phyloP scores from a whole-genome alignment of 805 yeast genomes.

The Sporopachydermia lactativora region DNA sequence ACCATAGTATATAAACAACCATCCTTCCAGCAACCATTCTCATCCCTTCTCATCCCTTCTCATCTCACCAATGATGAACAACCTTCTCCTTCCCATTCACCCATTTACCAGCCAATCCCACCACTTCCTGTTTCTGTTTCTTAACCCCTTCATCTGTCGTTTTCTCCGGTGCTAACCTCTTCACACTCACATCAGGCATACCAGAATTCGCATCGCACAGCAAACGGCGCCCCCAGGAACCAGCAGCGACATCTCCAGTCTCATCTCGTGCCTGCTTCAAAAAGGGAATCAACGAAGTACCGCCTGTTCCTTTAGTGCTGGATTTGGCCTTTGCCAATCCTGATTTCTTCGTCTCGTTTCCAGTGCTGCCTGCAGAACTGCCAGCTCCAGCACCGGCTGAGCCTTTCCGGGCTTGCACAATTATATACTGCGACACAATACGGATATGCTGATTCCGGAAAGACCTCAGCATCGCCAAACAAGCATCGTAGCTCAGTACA shows the following conservation, averaged over 20 bases:
- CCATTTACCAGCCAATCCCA: conserved; percentile 9
- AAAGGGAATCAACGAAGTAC: conserved; percentile 83
- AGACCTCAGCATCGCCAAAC: conserved; percentile 74
- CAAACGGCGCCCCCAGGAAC: conserved; percentile 72
- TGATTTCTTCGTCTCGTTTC: conserved; percentile 20
- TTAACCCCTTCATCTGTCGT: neutral
- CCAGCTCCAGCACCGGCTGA: conserved; percentile 31
- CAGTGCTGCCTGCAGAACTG: conserved; percentile 32
- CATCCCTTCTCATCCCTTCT: no score
- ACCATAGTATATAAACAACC: no score
- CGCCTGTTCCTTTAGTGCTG: conserved; percentile 80
- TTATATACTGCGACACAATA: conserved; percentile 76
- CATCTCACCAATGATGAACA: conserved; percentile 2
- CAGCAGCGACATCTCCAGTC: conserved; percentile 88
- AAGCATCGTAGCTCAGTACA: conserved; percentile 68
- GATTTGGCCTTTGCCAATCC: conserved; percentile 21
- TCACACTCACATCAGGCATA: neutral
- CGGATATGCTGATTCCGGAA: conserved; percentile 91
- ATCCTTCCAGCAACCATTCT: no score
- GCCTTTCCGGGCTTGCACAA: conserved; percentile 55
- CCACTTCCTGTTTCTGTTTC: no score
- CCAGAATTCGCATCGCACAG: conserved; percentile 12
- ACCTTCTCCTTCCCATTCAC: neutral
- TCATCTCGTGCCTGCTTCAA: conserved; percentile 93
- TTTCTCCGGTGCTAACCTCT: neutral